Evolutionary conservation across 2,329 filamentous ascomycete genomes (phyloP).

Genomic region (Cladosporium sp.): DNA sequence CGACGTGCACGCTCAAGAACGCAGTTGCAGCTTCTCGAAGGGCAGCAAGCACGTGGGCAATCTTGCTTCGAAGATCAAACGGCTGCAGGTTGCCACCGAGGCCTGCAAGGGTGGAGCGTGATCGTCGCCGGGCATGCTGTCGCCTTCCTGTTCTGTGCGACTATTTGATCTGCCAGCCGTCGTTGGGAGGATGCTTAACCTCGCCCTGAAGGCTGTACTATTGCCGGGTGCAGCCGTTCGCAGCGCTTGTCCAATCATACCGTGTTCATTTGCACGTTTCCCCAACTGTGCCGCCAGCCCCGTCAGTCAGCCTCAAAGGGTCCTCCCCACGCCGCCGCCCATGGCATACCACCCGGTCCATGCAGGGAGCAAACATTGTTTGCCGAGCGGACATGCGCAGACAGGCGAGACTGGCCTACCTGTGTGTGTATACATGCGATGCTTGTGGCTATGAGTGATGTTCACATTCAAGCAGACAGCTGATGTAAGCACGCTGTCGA

Average conservation of each 20-base stretch:
- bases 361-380: not conserved
- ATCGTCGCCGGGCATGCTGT: not conserved
- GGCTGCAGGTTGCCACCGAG: not conserved
- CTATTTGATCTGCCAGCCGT: not conserved
- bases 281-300: not conserved
- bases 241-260: not conserved
- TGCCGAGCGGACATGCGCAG: not conserved
- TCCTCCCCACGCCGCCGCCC: not conserved
- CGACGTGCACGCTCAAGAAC: not conserved
- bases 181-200: not conserved
- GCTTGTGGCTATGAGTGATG: no score
- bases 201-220: not conserved
- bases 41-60: not conserved
- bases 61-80: not conserved
- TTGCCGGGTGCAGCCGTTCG: not conserved
- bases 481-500: no score
- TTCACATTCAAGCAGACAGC: no score
- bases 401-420: not conserved
- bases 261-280: not conserved
- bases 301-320: not conserved
- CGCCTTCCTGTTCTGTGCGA: constrained; percentile 2
- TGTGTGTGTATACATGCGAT: not conserved
- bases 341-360: not conserved
- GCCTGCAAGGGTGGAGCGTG: not conserved
- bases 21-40: no score